Percentiles rank a stretch among this genome's conserved stretches.
Conservation (phyloP, 306 rosid genomes). For the Styphnolobium japonicum region DNA sequence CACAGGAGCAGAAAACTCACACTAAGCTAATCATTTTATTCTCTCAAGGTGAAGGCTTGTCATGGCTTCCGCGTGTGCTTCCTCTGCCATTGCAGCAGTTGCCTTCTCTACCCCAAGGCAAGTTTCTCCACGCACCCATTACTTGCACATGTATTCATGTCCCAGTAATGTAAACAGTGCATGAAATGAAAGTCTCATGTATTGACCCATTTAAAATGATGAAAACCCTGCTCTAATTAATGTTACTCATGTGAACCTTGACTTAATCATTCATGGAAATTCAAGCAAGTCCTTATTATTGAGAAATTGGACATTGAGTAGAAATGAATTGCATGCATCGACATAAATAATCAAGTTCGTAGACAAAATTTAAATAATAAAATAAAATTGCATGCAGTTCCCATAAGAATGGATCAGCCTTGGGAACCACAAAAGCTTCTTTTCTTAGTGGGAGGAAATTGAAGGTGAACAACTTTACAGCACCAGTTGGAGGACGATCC, state of each 20-base stretch:
- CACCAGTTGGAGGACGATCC: constrained; percentile 27
- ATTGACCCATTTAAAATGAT: neutral
- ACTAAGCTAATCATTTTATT: neutral
- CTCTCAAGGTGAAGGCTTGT: neutral
- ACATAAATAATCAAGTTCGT: too few relatives aligned
- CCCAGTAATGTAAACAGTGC: neutral
- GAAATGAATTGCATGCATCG: too few relatives aligned
- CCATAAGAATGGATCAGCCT: constrained; percentile 38
- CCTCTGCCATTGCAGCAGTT: constrained; percentile 41
- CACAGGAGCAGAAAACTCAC: neutral
- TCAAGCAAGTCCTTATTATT: neutral
- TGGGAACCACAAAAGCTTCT: constrained; percentile 29
- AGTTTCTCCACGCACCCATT: neutral
- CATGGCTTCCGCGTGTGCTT: constrained; percentile 42
- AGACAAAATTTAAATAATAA: neutral
- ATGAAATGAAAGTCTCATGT: neutral
- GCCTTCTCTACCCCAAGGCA: constrained; percentile 44
- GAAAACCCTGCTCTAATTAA: neutral
- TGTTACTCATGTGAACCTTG: neutral
- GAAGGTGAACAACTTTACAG: constrained; percentile 17
- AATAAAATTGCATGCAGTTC: constrained; percentile 25
- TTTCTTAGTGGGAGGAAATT: constrained; percentile 36
- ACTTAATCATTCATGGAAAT: neutral
- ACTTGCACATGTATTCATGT: neutral
- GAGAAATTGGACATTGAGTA: too few relatives aligned